Percentiles rank a stretch among this genome's conserved stretches.
Conservation (phyloP, 371 early-diverging fungal genomes). For the Mucor piriformis region DNA sequence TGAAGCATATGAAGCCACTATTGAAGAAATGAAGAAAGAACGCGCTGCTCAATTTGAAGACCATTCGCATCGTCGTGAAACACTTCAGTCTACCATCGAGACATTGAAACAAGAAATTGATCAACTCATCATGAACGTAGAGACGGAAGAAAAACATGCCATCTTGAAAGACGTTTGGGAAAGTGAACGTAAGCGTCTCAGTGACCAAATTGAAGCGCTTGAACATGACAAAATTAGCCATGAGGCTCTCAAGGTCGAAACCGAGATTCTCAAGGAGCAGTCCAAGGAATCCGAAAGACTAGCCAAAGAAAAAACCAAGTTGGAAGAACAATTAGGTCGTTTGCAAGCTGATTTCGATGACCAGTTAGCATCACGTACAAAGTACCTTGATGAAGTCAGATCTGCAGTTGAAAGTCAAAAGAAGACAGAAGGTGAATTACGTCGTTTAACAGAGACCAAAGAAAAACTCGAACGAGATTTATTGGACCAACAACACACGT, state of each 20-base stretch:
- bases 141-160: conserved; percentile 39
- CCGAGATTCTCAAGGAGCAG: conserved; percentile 38
- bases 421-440: conserved; percentile 47
- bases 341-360: conserved; percentile 43
- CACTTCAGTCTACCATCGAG: conserved; percentile 44
- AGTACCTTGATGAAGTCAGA: conserved; percentile 42
- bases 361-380: conserved; percentile 35
- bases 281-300: conserved; percentile 47
- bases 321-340: conserved; percentile 40
- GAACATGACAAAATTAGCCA: conserved; percentile 36
- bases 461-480: conserved; percentile 49
- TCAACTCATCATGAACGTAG: conserved; percentile 52
- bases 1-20: conserved; percentile 27
- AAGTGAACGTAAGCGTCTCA: conserved; percentile 55
- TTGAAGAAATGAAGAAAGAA: conserved; percentile 43
- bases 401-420: conserved; percentile 48
- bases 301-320: conserved; percentile 35
- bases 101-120: conserved; percentile 51
- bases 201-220: conserved; percentile 47
- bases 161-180: conserved; percentile 61
- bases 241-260: conserved; percentile 37
- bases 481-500: conserved; percentile 23
- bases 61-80: conserved; percentile 28
- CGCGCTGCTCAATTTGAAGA: conserved; percentile 24
- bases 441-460: conserved; percentile 43